Base-by-base conservation (phyloP, 352 stramenopile species). In the Achlya hypogyna region DNA sequence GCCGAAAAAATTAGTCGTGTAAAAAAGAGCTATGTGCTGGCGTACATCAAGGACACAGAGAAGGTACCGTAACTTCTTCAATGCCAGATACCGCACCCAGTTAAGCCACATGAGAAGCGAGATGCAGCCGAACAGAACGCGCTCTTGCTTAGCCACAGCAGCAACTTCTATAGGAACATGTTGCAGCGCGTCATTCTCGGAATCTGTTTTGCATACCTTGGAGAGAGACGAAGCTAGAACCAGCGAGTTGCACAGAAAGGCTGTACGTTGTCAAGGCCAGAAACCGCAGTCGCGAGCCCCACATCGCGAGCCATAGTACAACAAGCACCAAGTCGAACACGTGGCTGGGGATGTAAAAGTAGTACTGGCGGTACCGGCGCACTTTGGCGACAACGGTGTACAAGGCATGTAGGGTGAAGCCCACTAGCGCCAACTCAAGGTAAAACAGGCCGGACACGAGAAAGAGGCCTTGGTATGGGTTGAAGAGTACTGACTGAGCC, bases 291-390 rank as follows among this genome's bases (percentile, higher is more conserved):
- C 79, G 78, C 0, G 74, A 31, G 1, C 53, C 66, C 40, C 84
- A 71, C 5, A 80, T 65, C 0, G 71, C 67, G 10, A 63, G 10
- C 74, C 79, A 87, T 0, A 88, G 53, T 32, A 70, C 69, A 8
- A 86, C 65, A 29, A 87, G 78, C 29, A 74, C 47, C 14, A 81
- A 81, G 51, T 91, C 82, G 14, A 79, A 58, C 2, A 86, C 22
- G 58, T 91, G 82, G 4, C 59, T 75, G 0, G 69, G 69, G 16
- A 89, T 72, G 40, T 77, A 62, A 51, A 89, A 86, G 72, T 87
- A 89, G 62, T 84, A 86, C 28, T 75, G 71, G 4, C 77, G 75
- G 60, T 88, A 89, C 22, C 81, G 74, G 22, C 75, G 23, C 14
- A 89, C 35, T 49, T 87, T 88, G 14, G 74, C 68, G 14, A 82